Evolutionary conservation across 2,329 filamentous ascomycete genomes (phyloP).

Genomic region (Neofusicoccum sp.): DNA sequence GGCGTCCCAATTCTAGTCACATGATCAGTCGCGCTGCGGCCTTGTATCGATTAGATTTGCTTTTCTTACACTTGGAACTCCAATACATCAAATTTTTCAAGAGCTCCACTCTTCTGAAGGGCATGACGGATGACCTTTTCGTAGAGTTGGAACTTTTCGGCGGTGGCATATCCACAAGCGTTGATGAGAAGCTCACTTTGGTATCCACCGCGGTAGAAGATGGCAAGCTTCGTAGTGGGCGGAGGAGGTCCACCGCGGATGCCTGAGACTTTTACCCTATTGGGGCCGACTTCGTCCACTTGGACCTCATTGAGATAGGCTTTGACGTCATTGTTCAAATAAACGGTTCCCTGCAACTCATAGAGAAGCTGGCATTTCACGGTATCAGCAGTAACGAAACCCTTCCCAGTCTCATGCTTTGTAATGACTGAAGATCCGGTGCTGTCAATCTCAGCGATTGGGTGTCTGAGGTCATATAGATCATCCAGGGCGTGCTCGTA

Average conservation of each 20-base stretch:
- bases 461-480: conserved; percentile 49
- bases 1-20: conserved; percentile 23
- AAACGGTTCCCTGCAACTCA: conserved; percentile 51
- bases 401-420: conserved; percentile 43
- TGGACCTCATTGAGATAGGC: conserved; percentile 41
- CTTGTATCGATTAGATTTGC: too few species aligned
- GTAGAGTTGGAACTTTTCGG: conserved; percentile 3
- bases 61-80: conserved; percentile 17
- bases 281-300: conserved; percentile 35
- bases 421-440: conserved; percentile 53
- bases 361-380: conserved; percentile 48
- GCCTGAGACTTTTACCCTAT: conserved; percentile 41
- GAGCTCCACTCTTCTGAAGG: not conserved
- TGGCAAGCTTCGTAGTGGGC: conserved; percentile 44
- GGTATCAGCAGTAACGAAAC: conserved; percentile 38
- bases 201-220: conserved; percentile 43
- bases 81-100: not conserved
- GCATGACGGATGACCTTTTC: not conserved
- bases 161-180: not conserved
- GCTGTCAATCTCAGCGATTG: conserved; percentile 52
- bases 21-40: not conserved
- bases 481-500: conserved; percentile 47
- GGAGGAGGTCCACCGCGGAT: conserved; percentile 44
- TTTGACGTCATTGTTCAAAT: conserved; percentile 50
- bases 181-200: conserved; percentile 30